Base-by-base conservation (phyloP, 345 rosid genomes). In the Salix dunnii region DNA sequence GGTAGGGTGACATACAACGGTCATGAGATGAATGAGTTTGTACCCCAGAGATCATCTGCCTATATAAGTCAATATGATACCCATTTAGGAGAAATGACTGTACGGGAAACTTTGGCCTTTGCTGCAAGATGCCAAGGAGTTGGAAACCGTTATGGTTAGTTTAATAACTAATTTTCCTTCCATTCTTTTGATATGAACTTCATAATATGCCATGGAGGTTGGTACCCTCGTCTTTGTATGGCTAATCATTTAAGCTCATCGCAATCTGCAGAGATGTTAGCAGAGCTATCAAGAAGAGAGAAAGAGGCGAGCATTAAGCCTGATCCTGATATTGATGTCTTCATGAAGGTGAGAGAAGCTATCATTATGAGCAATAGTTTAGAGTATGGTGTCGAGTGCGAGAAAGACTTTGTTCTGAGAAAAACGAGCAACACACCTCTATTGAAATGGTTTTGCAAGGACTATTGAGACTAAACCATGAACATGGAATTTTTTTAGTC, bases 1-100 rank as follows among this genome's bases (percentile, higher is more conserved):
- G 94, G 98, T 66, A 85, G 28, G 63, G 82, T 92, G n/a, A 86
- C 91, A 12, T 89, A 92, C 78, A 92, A 92, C 42, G 97, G 94
- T 13, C 83, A 90, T 60, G 77, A 6, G 53, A 78, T 75, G 88
- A 75, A 71, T 2, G 91, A 90, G 82, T 93, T 91, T 68, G 88
- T 90, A 36, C 87, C 97, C 6, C 91, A 92, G 64, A 90, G 90
- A 85, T 83, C 86, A 23, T 89, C 89, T 14, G 91, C 96, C 1
- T 92, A 92, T 83, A 88, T 92, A 13, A 83, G 91, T 71, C 96
- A 92, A 81, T 78, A 90, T 31, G 97, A 91, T 75, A 46, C 85
- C 38, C 96, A 90, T 75, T 77, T 88, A 0, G 87, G 88, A 8
- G 87, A 88, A 72, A 65, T 91, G 89, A 93, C 97, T 0, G 94